phyloP scores from a whole-genome alignment of 139 green algal species.

The Pseudopediastrum boryanum region DNA sequence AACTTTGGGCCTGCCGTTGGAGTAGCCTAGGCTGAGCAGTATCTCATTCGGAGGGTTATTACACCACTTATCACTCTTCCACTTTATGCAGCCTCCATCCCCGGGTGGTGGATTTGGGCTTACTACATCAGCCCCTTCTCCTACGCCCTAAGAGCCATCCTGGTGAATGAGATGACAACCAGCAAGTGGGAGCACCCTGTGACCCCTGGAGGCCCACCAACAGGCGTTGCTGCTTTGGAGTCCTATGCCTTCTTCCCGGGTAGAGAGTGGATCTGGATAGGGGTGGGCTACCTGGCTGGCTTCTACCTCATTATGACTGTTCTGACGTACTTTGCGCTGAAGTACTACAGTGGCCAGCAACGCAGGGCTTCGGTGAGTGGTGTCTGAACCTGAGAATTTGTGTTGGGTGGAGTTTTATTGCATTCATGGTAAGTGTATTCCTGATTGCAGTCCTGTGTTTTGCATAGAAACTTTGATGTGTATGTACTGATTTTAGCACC shows the following conservation, averaged over 20 bases:
- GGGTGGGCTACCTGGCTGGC: slow-evolving; percentile 12
- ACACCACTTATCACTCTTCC: no score
- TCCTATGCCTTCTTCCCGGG: background rate
- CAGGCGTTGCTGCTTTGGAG: background rate
- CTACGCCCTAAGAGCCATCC: slow-evolving; percentile 57
- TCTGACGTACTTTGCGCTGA: slow-evolving; percentile 9
- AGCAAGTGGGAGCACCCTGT: slow-evolving; percentile 37
- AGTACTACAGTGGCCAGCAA: slow-evolving; percentile 36
- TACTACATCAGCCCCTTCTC: slow-evolving; percentile 69
- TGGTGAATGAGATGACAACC: slow-evolving; percentile 69
- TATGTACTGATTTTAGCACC: no score
- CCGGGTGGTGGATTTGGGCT: slow-evolving; percentile 58
- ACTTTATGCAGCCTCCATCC: slow-evolving; percentile 13
- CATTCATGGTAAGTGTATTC: no score
- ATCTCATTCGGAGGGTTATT: no score
- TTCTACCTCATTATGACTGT: slow-evolving; percentile 16
- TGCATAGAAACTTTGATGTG: no score
- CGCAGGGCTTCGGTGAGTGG: slow-evolving; percentile 6
- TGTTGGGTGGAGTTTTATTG: no score
- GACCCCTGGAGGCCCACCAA: background rate
- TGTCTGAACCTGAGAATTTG: no score
- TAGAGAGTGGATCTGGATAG: background rate
- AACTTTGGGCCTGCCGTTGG: no score
- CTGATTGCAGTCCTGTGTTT: no score
- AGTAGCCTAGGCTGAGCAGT: no score